phyloP scores from a whole-genome alignment of 1,284 basidiomycete genomes.

The Cryptococcus depauperatus region DNA sequence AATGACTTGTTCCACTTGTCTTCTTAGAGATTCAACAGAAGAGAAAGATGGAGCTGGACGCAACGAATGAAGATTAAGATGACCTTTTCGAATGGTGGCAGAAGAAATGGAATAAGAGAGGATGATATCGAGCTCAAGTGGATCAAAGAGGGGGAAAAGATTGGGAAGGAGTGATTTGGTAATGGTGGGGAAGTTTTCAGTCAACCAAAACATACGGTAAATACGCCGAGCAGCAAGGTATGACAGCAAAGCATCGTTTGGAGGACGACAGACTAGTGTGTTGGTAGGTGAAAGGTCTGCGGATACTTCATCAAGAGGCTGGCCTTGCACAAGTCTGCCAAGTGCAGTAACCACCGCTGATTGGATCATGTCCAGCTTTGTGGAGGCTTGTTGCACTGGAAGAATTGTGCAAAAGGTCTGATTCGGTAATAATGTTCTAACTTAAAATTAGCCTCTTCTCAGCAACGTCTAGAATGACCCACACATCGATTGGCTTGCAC shows the following conservation, averaged over 20 bases:
- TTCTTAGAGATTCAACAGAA: conserved; percentile 52
- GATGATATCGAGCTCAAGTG: conserved; percentile 60
- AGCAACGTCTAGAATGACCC: neutral
- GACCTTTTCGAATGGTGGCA: conserved; percentile 51
- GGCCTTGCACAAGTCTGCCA: conserved; percentile 22
- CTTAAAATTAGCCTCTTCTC: neutral
- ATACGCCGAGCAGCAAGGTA: conserved; percentile 19
- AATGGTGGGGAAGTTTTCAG: conserved; percentile 56
- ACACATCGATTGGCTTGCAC: neutral
- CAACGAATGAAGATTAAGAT: conserved; percentile 54
- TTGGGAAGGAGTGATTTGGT: conserved; percentile 49
- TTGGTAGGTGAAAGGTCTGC: conserved; percentile 1
- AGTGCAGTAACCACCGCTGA: conserved; percentile 19
- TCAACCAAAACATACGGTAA: conserved; percentile 39
- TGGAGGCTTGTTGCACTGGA: conserved; percentile 1
- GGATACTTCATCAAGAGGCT: conserved; percentile 11
- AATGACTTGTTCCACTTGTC: conserved; percentile 54
- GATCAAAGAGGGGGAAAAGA: conserved; percentile 73
- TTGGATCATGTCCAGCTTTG: conserved; percentile 19
- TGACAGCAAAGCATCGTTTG: neutral
- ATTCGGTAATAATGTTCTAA: conserved; percentile 20
- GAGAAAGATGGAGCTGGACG: conserved; percentile 58
- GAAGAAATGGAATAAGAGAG: conserved; percentile 62
- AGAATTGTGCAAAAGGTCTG: conserved; percentile 23
- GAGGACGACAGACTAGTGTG: neutral